These are phyloP conservation scores for Gossypium turneri DNA, from an alignment of 345 rosid genomes.

Conservation along the genomic window DNA sequence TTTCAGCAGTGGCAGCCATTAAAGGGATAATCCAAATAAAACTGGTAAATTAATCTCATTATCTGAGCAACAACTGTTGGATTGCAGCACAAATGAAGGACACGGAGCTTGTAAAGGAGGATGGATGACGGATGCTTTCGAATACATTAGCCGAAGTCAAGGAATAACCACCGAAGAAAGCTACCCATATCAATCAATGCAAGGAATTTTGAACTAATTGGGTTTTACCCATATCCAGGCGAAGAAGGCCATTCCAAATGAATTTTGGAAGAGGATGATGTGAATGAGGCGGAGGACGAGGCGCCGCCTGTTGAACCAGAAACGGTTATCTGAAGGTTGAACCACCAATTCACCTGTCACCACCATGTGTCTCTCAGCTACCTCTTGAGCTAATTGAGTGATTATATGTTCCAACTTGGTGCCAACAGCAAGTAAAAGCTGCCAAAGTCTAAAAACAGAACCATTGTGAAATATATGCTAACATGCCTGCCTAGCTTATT, in stretches of 20 bases:
- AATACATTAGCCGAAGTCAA: constrained; percentile 27
- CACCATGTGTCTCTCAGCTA: constrained; percentile 74
- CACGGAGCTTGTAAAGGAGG: constrained; percentile 48
- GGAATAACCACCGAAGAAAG: constrained; percentile 42
- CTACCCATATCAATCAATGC: constrained; percentile 38
- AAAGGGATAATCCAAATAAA: constrained; percentile 57
- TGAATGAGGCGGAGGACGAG: constrained; percentile 73
- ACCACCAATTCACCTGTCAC: constrained; percentile 72
- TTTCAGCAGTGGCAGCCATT: constrained; percentile 60
- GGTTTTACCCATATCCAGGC: constrained; percentile 82
- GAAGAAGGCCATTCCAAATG: constrained; percentile 89
- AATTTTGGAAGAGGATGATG: constrained; percentile 83
- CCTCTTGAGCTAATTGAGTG: constrained; percentile 62
- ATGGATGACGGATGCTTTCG: constrained; percentile 46
- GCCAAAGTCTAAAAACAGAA: neutral
- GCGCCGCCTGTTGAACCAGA: constrained; percentile 63
- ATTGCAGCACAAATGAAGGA: constrained; percentile 30
- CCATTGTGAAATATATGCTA: no score
- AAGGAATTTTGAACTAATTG: constrained; percentile 19
- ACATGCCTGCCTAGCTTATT: neutral
- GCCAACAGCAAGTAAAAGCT: constrained; percentile 87
- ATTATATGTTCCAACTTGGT: constrained; percentile 84
- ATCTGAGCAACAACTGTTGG: constrained; percentile 65
- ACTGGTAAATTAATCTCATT: constrained; percentile 47
- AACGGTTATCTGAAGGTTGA: constrained; percentile 74